These are phyloP conservation scores for Musa schizocarpa DNA, from an alignment of 176 grass and related monocot genomes.

Conservation along the genomic window DNA sequence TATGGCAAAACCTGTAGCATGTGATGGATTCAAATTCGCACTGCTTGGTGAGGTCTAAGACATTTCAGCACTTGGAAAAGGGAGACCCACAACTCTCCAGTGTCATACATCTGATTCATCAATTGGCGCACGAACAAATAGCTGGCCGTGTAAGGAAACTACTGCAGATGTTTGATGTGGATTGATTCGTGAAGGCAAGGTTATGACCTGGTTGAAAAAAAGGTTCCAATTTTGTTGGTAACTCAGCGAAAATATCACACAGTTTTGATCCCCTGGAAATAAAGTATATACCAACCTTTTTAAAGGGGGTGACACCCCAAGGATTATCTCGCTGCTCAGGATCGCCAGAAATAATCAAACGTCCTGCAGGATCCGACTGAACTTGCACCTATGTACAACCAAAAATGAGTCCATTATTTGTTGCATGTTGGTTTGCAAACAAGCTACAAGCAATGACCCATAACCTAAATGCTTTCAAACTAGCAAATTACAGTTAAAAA, in stretches of 20 bases:
- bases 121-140: constrained; percentile 90
- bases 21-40: not conserved
- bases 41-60: not conserved
- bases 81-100: not conserved
- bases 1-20: not conserved
- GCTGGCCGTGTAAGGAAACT: constrained; percentile 86
- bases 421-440: not conserved
- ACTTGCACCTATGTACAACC: constrained; percentile 66
- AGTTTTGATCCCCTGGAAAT: not conserved
- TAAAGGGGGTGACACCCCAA: constrained; percentile 71
- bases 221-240: not conserved
- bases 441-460: not conserved
- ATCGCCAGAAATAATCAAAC: constrained; percentile 82
- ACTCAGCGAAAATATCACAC: not conserved
- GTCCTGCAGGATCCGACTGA: constrained; percentile 91
- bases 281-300: constrained; percentile 42
- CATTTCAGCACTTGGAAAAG: not conserved
- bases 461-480: not conserved
- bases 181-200: constrained; percentile 81
- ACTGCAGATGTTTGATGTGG: constrained; percentile 97
- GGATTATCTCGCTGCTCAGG: constrained; percentile 71
- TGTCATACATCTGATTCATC: constrained; percentile 2
- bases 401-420: not conserved
- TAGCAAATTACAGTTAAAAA: not conserved
- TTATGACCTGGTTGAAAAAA: constrained; percentile 55